These are phyloP conservation scores for Ophiosphaerella herpotricha DNA, from an alignment of 2,329 filamentous ascomycete genomes.

Conservation along the genomic window DNA sequence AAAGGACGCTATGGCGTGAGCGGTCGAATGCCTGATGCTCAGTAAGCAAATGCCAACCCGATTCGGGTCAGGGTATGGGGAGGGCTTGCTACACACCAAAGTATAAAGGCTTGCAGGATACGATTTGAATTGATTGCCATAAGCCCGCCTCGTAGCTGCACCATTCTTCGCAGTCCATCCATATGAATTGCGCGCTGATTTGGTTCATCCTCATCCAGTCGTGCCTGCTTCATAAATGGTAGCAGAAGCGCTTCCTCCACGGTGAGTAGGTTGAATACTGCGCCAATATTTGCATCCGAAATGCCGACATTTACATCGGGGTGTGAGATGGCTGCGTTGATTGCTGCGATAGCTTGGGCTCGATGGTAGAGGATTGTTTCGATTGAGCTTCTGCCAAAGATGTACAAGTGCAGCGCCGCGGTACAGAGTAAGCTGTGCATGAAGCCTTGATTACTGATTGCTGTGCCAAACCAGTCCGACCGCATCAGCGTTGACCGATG, in stretches of 20 bases:
- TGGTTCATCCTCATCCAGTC: constrained; percentile 30
- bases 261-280: constrained; percentile 45
- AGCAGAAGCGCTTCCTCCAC: constrained; percentile 41
- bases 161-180: constrained; percentile 41
- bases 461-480: constrained; percentile 45
- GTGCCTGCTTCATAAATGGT: constrained; percentile 24
- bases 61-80: constrained; percentile 17
- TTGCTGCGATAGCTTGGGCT: constrained; percentile 38
- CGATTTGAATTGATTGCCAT: constrained; percentile 41
- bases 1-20: constrained; percentile 44
- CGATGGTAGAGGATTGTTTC: constrained; percentile 40
- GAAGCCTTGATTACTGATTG: constrained; percentile 41
- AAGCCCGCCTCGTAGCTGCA: constrained; percentile 42
- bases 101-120: constrained; percentile 48
- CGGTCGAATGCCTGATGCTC: constrained; percentile 47
- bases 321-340: constrained; percentile 39
- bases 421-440: constrained; percentile 47
- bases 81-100: constrained; percentile 40
- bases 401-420: constrained; percentile 40
- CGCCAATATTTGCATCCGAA: constrained; percentile 45
- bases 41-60: constrained; percentile 43
- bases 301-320: constrained; percentile 30
- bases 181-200: constrained; percentile 41
- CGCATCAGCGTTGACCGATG: constrained; percentile 41
- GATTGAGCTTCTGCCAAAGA: constrained; percentile 37